A percentile compares a stretch with the other conserved stretches of the same genome.
phyloP scores from a whole-genome alignment of 768 basidiomycete genomes.

The Tulasnella sp. region DNA sequence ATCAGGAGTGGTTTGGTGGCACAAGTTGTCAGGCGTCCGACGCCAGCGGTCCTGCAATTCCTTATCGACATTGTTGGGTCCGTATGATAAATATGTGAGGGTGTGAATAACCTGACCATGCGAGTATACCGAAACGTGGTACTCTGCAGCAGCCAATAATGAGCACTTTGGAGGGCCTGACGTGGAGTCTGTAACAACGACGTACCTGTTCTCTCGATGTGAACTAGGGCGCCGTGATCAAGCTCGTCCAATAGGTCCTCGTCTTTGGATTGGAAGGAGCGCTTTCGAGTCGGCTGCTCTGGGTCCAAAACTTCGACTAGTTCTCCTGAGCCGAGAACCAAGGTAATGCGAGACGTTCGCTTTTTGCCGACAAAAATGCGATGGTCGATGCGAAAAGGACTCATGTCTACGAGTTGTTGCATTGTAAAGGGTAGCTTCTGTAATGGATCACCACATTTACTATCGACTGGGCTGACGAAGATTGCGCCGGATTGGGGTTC shows the following conservation, averaged over 20 bases:
- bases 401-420: slow-evolving; percentile 85
- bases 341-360: slow-evolving; percentile 58
- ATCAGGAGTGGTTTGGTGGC: slow-evolving; percentile 71
- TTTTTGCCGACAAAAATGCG: slow-evolving; percentile 86
- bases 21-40: slow-evolving; percentile 66
- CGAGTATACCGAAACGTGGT: slow-evolving; percentile 74
- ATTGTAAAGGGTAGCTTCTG: slow-evolving; percentile 88
- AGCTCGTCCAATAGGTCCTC: slow-evolving; percentile 41
- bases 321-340: slow-evolving; percentile 63
- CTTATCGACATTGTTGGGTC: slow-evolving; percentile 82
- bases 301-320: slow-evolving; percentile 67
- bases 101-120: slow-evolving; percentile 53
- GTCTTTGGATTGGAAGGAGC: slow-evolving; percentile 21
- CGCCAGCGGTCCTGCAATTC: slow-evolving; percentile 63
- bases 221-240: slow-evolving; percentile 38
- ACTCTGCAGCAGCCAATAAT: slow-evolving; percentile 48
- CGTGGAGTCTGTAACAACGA: not conserved
- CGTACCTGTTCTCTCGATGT: slow-evolving; percentile 60
- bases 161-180: not conserved
- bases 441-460: slow-evolving; percentile 43
- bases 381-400: slow-evolving; percentile 69
- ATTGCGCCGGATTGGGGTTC: slow-evolving; percentile 93
- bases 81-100: slow-evolving; percentile 84
- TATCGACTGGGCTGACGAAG: slow-evolving; percentile 67
- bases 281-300: slow-evolving; percentile 28